Base-by-base conservation (phyloP, 2,329 filamentous ascomycete species). In the Fusarium metavorans region DNA sequence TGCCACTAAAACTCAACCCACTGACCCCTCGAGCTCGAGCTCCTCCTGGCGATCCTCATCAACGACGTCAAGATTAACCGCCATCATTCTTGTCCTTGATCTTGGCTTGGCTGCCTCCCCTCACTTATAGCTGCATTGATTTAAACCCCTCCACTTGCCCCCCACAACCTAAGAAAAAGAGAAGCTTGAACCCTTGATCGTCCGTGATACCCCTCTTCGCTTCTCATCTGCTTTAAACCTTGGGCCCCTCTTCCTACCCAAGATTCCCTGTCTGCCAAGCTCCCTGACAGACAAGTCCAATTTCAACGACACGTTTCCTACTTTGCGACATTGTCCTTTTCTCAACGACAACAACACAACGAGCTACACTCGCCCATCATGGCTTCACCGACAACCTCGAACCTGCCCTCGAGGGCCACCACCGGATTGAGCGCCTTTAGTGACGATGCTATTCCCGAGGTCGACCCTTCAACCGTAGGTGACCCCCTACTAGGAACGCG, bases 371-470 rank as follows among this genome's bases (percentile, higher is more conserved):
- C 56, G 41, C 52, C 35, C 60, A 76, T 32, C 56, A 80, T 82
- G 80, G 70, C 76, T 25, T 83, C 83, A 50, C 81, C 82, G 20
- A 80, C 77, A 27, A 77, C 77, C 20, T 66, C 80, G 23, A 68
- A 75, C 9, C 79, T 87, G 74, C 87, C 87, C 54, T 83, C 88
- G 68, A 83, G 87, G 81, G 84, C 86, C 62, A 82, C 83, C 20
- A 89, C 87, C 11, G 82, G 81, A 66, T 72, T 85, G 35, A 87
- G 85, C 79, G 80, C 80, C 66, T 80, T 85, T 64, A 86, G 85
- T 81, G 89, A 91, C n/a, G 89, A 91, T 67, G 89, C 89, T 45
- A 82, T 91, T 48, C 88, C 89, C 9, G 89, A 90, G 64, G 83
- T 87, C 35, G 90, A 92, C 72, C 89, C 90, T 62, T 87, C 84